Evolutionary conservation across 2,329 filamentous ascomycete genomes (phyloP), one percentile per base, ranked within the genome.

Genomic region (Diaporthe sp.): DNA sequence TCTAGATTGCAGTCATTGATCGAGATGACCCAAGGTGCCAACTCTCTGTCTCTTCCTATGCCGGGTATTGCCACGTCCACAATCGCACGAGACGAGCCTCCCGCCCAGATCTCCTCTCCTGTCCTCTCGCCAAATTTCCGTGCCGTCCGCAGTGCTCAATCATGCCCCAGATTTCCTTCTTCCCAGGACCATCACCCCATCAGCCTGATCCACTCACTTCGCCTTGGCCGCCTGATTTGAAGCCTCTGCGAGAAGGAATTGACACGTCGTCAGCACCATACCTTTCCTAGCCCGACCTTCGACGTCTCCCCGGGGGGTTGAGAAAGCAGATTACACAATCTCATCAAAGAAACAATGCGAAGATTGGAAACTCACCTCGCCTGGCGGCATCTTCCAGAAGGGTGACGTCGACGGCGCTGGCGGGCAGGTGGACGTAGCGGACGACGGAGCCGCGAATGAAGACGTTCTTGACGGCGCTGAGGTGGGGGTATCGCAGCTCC

Each of bases 391-490:
- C 96, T 86, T 98, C 96, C 76, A 98, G 85, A 76, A 98, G 84
- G 44, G 94, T 93, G 35, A 95, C 93, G 81, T 98, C 96, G 51
- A 98, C 95, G 56, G 94, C 93, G 37, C 88, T 90, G 10, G 93
- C 92, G 0, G 96, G 95, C 68, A 98, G 86, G 83, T 98, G 94
- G 66, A 98, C 95, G 81, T 98, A 98, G 79, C 96, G 90, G 77
- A 98, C 96, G 58, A 98, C 96, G 73, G 94, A 97, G 42, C 96
- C 96, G 80, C 96, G 91, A 80, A 98, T 97, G 82, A 98, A 98
- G 85, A 98, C 95, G 81, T 97, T 98, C 87, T 97, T 97, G 78
- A 98, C 95, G 25, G 95, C 91, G 83, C 89, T 91, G 84, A 99
- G 85, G 84, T 99, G 97, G 68, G 97, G 97, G 83, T 98, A 98